Conservation (phyloP, 805 yeast genomes). For the Pichia cabralensis region DNA sequence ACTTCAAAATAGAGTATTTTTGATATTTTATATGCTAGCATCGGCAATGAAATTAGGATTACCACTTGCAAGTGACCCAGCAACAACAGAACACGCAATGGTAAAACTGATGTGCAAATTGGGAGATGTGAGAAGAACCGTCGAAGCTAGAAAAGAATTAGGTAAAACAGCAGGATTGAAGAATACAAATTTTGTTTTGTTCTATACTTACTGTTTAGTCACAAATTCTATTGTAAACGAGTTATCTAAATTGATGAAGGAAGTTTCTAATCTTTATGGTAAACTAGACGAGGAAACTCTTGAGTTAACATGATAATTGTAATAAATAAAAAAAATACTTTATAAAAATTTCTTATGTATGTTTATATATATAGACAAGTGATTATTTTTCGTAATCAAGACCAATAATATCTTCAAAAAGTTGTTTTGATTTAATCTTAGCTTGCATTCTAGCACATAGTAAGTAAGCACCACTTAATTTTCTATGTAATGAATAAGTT, state of each 20-base stretch:
- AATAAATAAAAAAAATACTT: neutral
- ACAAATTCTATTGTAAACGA: constrained; percentile 59
- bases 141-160: constrained; percentile 15
- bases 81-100: constrained; percentile 66
- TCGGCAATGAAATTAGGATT: constrained; percentile 67
- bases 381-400: constrained; percentile 21
- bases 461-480: constrained; percentile 87
- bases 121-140: constrained; percentile 41
- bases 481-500: constrained; percentile 92
- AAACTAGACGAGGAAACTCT: constrained; percentile 54
- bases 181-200: constrained; percentile 67
- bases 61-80: constrained; percentile 70
- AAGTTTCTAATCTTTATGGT: constrained; percentile 54
- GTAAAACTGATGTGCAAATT: constrained; percentile 59
- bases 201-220: constrained; percentile 67
- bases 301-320: constrained; percentile 23
- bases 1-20: constrained; percentile 59
- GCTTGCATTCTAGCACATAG: constrained; percentile 83
- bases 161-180: constrained; percentile 27
- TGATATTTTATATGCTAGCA: constrained; percentile 70
- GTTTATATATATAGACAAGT: neutral
- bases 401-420: constrained; percentile 72
- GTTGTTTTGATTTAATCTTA: constrained; percentile 64
- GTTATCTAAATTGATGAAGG: constrained; percentile 44
- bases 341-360: too few relatives aligned